Evolutionary conservation across 768 basidiomycete species (phyloP).

Genomic region (Suillus variegatus): DNA sequence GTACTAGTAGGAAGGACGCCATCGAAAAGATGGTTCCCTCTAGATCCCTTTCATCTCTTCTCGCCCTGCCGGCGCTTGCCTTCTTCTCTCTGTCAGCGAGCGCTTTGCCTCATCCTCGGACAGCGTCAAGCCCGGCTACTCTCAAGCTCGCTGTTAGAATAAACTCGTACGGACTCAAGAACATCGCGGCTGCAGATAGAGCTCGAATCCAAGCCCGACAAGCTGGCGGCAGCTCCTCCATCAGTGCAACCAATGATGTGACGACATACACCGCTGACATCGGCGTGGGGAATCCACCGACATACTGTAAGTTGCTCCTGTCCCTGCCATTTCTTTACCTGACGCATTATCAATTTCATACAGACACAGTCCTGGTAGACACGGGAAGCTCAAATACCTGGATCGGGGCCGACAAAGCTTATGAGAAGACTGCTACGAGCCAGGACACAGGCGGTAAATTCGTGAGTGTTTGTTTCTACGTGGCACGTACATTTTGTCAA

Average conservation of each 20-base stretch:
- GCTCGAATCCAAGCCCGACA: neutral
- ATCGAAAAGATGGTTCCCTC: conserved; percentile 8
- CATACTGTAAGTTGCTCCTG: conserved; percentile 9
- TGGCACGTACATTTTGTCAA: neutral
- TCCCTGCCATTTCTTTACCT: neutral
- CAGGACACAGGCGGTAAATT: conserved; percentile 9
- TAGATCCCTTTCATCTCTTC: conserved; percentile 2
- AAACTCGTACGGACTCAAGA: conserved; percentile 2
- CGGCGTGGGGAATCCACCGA: conserved; percentile 17
- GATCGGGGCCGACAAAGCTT: conserved; percentile 14
- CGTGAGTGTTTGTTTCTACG: neutral
- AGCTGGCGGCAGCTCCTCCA: neutral
- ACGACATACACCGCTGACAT: conserved; percentile 13
- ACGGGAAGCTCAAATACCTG: conserved; percentile 26
- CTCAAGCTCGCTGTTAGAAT: conserved; percentile 8
- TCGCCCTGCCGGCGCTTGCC: conserved; percentile 4
- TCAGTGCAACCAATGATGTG: conserved; percentile 18
- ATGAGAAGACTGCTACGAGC: conserved; percentile 1
- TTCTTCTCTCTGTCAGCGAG: neutral
- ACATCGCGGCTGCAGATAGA: conserved; percentile 9
- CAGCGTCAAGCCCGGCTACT: neutral
- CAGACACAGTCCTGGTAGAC: conserved; percentile 20
- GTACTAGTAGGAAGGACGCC: no score
- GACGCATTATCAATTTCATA: neutral
- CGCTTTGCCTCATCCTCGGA: neutral